Evolutionary conservation across 768 basidiomycete genomes (phyloP), one percentile per base, ranked within the genome.

Genomic region (Auriscalpium microsporum): DNA sequence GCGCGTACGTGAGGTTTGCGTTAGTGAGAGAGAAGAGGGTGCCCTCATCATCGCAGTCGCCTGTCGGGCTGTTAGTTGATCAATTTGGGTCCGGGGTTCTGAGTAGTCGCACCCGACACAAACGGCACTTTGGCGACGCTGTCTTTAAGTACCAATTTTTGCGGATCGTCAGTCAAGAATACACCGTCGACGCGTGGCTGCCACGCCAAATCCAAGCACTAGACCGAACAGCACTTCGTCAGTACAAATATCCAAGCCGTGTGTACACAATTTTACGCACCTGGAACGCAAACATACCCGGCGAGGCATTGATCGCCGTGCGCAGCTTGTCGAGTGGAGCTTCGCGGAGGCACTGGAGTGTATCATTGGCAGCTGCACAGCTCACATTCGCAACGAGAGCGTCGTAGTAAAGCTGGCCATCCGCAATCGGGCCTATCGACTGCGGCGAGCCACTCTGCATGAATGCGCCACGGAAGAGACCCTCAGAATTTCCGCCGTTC

Each of bases 401-500:
- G 48, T 63, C 56, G 44, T 58, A 63, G 34, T 47, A 54, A n/a
- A 11, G 52, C 42, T 63, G 62, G 11, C 54, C 57, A 1, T 49
- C 11, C 23, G 54, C 45, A n/a, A 58, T 46, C 36, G 54, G 48
- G 14, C 45, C 48, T 5, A 51, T 21, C 13, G 14, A 4, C 3
- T 5, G n/a, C 3, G 51, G 33, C 0, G 49, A 55, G 16, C 60
- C 56, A 6, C 57, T 54, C 46, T 61, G 53, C 63, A 62, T 61
- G 54, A 59, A 56, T 1, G 50, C 62, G 4, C 50, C 64, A 19
- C 58, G 59, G 54, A 65, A 64, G 19, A 65, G 58, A 35, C 58
- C 58, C 17, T 58, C 58, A 21, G 50, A 53, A 45, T 60, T 51
- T 2, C 61, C 61, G 16, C 53, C 61, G 48, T 64, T 59, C n/a